Conservation (phyloP, 495 filamentous ascomycete species). For the Penicillium ochrochloron region DNA sequence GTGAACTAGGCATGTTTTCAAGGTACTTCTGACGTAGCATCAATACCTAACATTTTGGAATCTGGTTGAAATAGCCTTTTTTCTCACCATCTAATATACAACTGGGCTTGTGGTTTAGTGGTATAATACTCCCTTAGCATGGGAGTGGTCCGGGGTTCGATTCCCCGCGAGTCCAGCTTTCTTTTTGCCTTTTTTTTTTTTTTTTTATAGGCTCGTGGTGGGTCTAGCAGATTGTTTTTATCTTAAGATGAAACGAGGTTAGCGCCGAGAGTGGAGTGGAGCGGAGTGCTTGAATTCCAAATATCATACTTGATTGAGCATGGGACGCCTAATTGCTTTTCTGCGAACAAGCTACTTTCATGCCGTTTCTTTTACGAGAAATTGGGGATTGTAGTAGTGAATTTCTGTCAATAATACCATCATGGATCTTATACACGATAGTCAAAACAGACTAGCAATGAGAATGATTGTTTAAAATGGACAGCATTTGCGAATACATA, state of each 20-base stretch:
- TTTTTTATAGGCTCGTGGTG: not conserved
- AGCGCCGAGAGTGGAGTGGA: not conserved
- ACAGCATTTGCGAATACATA: not conserved
- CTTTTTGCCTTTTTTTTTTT: not conserved
- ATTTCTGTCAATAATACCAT: not conserved
- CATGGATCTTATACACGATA: not conserved
- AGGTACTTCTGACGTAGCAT: not conserved
- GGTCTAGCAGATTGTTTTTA: not conserved
- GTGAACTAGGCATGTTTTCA: not conserved
- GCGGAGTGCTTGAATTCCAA: not conserved
- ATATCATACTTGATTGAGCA: not conserved
- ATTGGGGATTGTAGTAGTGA: not conserved
- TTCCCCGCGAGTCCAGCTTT: conserved; percentile 54
- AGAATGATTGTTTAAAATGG: not conserved
- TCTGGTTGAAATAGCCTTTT: not conserved
- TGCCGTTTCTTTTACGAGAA: not conserved
- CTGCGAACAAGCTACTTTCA: not conserved
- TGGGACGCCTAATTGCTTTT: not conserved
- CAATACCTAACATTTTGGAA: not conserved
- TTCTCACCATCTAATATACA: not conserved
- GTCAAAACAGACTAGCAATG: not conserved
- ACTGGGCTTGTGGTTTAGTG: conserved; percentile 52
- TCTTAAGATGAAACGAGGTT: not conserved
- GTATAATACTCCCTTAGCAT: conserved; percentile 53
- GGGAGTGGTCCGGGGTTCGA: conserved; percentile 63